These are phyloP conservation scores for Silene coronaria DNA, from an alignment of 179 eudicot species.

Conservation along the genomic window DNA sequence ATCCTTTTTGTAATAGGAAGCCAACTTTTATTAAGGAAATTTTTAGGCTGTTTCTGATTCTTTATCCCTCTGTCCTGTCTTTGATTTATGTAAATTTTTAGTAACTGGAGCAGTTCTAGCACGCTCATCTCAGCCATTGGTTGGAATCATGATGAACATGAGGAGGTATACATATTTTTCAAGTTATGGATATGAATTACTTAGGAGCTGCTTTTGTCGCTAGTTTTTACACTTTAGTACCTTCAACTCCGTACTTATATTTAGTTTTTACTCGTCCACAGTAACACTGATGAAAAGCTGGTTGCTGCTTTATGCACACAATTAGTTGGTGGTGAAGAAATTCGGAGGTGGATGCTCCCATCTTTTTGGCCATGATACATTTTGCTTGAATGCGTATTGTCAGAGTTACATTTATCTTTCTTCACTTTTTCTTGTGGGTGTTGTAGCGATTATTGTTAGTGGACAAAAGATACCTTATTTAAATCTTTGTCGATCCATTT, in stretches of 20 bases:
- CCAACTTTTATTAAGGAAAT: not conserved
- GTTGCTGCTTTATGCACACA: conserved; percentile 88
- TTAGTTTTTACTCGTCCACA: conserved; percentile 32
- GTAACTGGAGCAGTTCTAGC: conserved; percentile 96
- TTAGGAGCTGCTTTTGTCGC: conserved; percentile 3
- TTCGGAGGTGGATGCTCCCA: conserved; percentile 42
- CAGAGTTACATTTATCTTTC: not conserved
- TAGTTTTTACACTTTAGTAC: not conserved
- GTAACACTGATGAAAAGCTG: conserved; percentile 93
- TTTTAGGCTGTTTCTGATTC: conserved; percentile 1
- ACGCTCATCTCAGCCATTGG: conserved; percentile 96
- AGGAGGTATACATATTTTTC: conserved; percentile 50
- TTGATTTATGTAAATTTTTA: conserved; percentile 21
- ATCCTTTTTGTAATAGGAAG: not conserved
- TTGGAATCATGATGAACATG: conserved; percentile 99
- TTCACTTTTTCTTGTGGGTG: not conserved
- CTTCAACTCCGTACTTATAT: not conserved
- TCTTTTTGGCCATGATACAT: not conserved
- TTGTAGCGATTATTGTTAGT: not conserved
- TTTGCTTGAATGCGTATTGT: not conserved
- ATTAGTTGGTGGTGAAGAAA: conserved; percentile 40
- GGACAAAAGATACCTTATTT: not conserved
- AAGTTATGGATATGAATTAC: not conserved
- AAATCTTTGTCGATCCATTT: not conserved
- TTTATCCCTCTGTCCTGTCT: conserved; percentile 9